phyloP scores from a whole-genome alignment of 768 basidiomycete genomes.

The Lactarius vividus region DNA sequence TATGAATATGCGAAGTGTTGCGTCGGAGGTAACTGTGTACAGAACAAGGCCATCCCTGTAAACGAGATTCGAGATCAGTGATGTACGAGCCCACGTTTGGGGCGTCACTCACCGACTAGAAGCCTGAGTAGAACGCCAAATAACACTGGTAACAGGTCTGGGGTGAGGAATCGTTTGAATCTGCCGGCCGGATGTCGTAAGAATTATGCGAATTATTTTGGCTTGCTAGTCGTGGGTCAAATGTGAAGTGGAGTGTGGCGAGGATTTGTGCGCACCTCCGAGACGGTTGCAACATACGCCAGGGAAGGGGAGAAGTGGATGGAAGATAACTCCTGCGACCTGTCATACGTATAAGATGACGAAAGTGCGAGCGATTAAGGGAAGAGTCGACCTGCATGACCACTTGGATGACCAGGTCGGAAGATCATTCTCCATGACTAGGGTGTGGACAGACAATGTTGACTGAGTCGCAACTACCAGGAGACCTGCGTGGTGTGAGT shows the following conservation, averaged over 20 bases:
- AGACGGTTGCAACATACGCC: slow-evolving; percentile 66
- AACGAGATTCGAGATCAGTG: slow-evolving; percentile 11
- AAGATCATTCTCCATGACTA: slow-evolving; percentile 77
- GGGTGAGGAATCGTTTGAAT: slow-evolving; percentile 72
- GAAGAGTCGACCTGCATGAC: slow-evolving; percentile 51
- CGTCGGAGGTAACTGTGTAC: slow-evolving; percentile 81
- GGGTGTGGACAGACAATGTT: slow-evolving; percentile 68
- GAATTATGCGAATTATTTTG: slow-evolving; percentile 60
- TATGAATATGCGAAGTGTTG: slow-evolving; percentile 78
- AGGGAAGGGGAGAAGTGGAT: slow-evolving; percentile 73
- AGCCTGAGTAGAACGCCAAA: slow-evolving; percentile 69
- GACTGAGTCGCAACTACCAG: slow-evolving; percentile 64
- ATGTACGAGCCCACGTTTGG: slow-evolving; percentile 6
- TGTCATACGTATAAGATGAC: slow-evolving; percentile 30
- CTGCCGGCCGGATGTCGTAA: slow-evolving; percentile 67
- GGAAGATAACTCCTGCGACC: slow-evolving; percentile 49
- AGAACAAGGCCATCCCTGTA: slow-evolving; percentile 71
- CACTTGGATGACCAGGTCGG: slow-evolving; percentile 84
- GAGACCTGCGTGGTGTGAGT: slow-evolving; percentile 49
- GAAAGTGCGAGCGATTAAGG: slow-evolving; percentile 2
- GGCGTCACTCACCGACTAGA: slow-evolving; percentile 57
- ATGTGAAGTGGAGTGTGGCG: slow-evolving; percentile 1
- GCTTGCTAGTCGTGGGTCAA: slow-evolving; percentile 44
- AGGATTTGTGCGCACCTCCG: slow-evolving; percentile 41
- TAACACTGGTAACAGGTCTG: slow-evolving; percentile 62